Conservation (phyloP, 345 rosid species). For the Acer negundo region DNA sequence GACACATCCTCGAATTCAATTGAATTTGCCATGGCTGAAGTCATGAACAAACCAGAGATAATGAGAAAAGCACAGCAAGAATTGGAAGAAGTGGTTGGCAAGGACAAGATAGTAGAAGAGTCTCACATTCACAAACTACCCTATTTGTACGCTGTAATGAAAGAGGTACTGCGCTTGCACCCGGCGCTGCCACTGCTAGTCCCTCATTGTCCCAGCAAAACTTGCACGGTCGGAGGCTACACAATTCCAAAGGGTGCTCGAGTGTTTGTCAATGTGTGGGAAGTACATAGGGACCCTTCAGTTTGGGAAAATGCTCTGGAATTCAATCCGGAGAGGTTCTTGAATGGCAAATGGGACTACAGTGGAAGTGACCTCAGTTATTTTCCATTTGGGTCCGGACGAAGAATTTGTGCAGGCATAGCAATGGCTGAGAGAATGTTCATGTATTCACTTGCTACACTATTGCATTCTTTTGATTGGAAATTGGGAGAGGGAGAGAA, state of each 20-base stretch:
- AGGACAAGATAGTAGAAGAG: constrained; percentile 47
- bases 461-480: constrained; percentile 82
- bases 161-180: constrained; percentile 57
- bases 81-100: constrained; percentile 52
- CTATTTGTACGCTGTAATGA: constrained; percentile 50
- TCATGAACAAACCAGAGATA: constrained; percentile 48
- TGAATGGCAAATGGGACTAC: constrained; percentile 42
- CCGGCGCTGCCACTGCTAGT: constrained; percentile 52
- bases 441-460: constrained; percentile 52
- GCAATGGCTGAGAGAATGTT: constrained; percentile 81
- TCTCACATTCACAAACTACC: constrained; percentile 44
- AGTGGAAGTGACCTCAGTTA: constrained; percentile 56
- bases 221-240: constrained; percentile 42
- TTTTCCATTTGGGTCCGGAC: constrained; percentile 86
- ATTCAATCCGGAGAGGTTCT: constrained; percentile 57
- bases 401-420: constrained; percentile 70
- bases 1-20: constrained; percentile 57
- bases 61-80: constrained; percentile 50
- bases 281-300: constrained; percentile 53
- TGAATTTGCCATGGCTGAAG: constrained; percentile 61
- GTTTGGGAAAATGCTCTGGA: constrained; percentile 53
- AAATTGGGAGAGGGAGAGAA: constrained; percentile 31
- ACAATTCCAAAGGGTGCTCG: constrained; percentile 47
- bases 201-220: constrained; percentile 46
- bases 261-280: constrained; percentile 56